Conservation (phyloP, 805 yeast genomes). For the Candida sonorensis region DNA sequence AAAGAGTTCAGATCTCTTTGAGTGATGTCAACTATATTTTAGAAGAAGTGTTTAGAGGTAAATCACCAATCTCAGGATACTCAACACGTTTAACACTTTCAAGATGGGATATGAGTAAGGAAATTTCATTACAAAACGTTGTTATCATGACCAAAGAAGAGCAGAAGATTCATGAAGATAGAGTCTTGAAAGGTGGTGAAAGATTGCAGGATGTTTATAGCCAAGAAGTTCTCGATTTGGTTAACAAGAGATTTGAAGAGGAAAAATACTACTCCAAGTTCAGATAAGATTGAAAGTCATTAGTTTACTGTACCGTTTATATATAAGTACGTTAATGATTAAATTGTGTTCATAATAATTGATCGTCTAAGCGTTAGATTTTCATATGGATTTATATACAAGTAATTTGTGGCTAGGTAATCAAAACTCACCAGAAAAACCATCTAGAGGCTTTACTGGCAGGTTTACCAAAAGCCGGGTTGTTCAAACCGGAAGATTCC, state of each 20-base stretch:
- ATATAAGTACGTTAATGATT: too few species aligned
- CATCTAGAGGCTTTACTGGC: conserved; percentile 48
- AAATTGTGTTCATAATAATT: too few species aligned
- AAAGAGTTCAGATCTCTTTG: conserved; percentile 66
- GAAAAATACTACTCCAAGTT: conserved; percentile 67
- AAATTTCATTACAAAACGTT: conserved; percentile 66
- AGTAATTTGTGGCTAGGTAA: too few species aligned
- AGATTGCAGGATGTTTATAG: conserved; percentile 56
- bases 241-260: conserved; percentile 61
- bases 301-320: too few species aligned
- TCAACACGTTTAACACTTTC: conserved; percentile 76
- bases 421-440: conserved; percentile 50
- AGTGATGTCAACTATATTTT: conserved; percentile 74
- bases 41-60: conserved; percentile 91
- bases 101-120: conserved; percentile 72
- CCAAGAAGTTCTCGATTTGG: conserved; percentile 46
- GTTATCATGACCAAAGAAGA: conserved; percentile 88
- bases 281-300: conserved; percentile 24
- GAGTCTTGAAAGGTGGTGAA: conserved; percentile 67
- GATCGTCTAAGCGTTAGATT: too few species aligned
- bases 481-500: conserved; percentile 32
- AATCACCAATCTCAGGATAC: conserved; percentile 78
- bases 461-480: conserved; percentile 45
- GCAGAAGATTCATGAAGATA: conserved; percentile 69
- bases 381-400: too few species aligned